phyloP scores from a whole-genome alignment of 805 yeast genomes.

The Kluyveromyces dobzhanskii region DNA sequence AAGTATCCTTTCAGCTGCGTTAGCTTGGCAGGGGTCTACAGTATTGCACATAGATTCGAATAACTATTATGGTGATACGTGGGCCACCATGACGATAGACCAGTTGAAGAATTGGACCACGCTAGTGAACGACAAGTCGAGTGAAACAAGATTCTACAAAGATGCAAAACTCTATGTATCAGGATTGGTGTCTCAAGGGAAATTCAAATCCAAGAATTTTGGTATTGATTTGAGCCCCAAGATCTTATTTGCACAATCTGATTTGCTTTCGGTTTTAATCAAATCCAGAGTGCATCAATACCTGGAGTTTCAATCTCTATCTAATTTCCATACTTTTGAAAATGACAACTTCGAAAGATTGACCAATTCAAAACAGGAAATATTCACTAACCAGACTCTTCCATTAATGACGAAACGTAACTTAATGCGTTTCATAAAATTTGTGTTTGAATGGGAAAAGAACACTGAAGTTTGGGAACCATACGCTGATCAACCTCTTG shows the following conservation, averaged over 20 bases:
- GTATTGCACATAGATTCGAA: constrained; percentile 86
- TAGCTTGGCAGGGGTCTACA: constrained; percentile 97
- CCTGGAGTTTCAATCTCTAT: constrained; percentile 82
- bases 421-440: constrained; percentile 82
- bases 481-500: constrained; percentile 49
- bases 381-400: constrained; percentile 80
- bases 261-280: constrained; percentile 65
- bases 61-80: constrained; percentile 79
- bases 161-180: constrained; percentile 82
- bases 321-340: constrained; percentile 89
- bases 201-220: constrained; percentile 59
- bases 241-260: constrained; percentile 84
- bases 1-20: constrained; percentile 82
- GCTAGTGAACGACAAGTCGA: constrained; percentile 45
- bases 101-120: constrained; percentile 79
- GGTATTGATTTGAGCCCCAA: constrained; percentile 86
- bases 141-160: constrained; percentile 33
- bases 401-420: constrained; percentile 69
- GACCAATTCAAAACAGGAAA: constrained; percentile 82
- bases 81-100: constrained; percentile 79
- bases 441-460: constrained; percentile 63
- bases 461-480: constrained; percentile 49
- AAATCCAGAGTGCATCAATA: constrained; percentile 85
- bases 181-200: constrained; percentile 35
- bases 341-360: constrained; percentile 84